Evolutionary conservation across 2,329 filamentous ascomycete genomes (phyloP).

Genomic region (Truncatella angustata): DNA sequence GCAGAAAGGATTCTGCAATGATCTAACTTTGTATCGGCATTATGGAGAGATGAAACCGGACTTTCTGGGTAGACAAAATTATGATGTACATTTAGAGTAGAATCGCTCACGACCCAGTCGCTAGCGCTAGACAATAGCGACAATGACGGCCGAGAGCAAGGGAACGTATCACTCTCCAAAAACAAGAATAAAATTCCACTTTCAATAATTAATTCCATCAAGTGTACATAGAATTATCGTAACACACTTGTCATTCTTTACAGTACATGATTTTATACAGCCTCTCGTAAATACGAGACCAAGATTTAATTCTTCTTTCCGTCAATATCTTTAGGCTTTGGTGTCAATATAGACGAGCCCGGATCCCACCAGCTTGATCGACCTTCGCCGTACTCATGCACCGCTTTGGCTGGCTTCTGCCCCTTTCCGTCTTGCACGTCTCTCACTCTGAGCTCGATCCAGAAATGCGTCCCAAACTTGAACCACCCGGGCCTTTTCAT

Average conservation of each 20-base stretch:
- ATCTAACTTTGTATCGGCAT: constrained; percentile 10
- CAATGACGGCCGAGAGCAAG: not conserved
- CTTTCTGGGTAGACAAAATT: not conserved
- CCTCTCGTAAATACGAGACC: not conserved
- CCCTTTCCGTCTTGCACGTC: not conserved
- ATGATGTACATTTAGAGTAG: constrained; percentile 18
- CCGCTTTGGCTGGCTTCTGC: not conserved
- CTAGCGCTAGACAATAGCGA: constrained; percentile 4
- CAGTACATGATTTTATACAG: not conserved
- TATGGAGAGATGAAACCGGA: not conserved
- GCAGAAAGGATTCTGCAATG: constrained; percentile 1
- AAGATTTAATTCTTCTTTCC: not conserved
- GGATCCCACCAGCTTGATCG: not conserved
- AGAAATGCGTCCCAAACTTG: constrained; percentile 57
- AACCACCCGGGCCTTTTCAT: constrained; percentile 49
- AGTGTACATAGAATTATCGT: not conserved
- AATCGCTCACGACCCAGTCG: not conserved
- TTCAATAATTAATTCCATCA: not conserved
- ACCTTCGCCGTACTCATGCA: not conserved
- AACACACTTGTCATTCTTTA: no score
- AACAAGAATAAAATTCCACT: constrained; percentile 9
- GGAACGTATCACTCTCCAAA: not conserved
- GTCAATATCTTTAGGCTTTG: not conserved
- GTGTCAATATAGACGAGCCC: constrained; percentile 8
- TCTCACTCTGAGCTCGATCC: constrained; percentile 53